phyloP scores from a whole-genome alignment of 1,284 basidiomycete genomes.

The Gymnopus androsaceus region DNA sequence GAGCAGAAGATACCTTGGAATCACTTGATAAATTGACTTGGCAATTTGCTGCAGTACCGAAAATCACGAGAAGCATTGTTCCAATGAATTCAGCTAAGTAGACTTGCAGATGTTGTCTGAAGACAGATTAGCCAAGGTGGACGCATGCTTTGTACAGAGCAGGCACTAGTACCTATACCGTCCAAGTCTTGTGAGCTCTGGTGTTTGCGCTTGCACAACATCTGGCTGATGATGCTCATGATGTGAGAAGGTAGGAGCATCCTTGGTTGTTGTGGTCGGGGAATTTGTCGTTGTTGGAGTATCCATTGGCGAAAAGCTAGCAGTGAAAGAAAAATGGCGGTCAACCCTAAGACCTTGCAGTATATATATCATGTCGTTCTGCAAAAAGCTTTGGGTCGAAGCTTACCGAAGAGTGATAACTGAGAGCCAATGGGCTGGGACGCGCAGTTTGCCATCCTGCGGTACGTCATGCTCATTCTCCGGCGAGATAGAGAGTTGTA shows the following conservation, averaged over 20 bases:
- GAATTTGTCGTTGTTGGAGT: not conserved
- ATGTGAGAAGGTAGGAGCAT: not conserved
- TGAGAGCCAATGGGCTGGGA: too few relatives aligned
- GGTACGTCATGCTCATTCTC: too few relatives aligned
- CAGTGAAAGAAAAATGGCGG: too few relatives aligned
- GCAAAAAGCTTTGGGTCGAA: too few relatives aligned
- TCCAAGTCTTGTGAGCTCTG: not conserved
- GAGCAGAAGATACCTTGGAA: conserved; percentile 49
- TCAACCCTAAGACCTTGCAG: not conserved
- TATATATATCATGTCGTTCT: not conserved
- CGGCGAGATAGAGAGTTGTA: too few relatives aligned
- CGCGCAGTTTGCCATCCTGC: too few relatives aligned
- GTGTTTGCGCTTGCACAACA: not conserved
- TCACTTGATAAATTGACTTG: conserved; percentile 62
- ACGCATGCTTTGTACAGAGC: not conserved
- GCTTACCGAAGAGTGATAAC: too few relatives aligned
- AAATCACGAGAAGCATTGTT: conserved; percentile 59
- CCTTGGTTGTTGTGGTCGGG: not conserved
- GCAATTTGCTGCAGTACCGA: conserved; percentile 65
- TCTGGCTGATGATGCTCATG: not conserved
- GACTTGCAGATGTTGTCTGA: conserved; percentile 52
- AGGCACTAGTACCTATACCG: not conserved
- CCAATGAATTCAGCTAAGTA: conserved; percentile 70
- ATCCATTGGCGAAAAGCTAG: not conserved
- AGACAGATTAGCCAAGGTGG: not conserved